Base-by-base conservation (phyloP, 345 rosid genomes). In the Trapa bicornis region DNA sequence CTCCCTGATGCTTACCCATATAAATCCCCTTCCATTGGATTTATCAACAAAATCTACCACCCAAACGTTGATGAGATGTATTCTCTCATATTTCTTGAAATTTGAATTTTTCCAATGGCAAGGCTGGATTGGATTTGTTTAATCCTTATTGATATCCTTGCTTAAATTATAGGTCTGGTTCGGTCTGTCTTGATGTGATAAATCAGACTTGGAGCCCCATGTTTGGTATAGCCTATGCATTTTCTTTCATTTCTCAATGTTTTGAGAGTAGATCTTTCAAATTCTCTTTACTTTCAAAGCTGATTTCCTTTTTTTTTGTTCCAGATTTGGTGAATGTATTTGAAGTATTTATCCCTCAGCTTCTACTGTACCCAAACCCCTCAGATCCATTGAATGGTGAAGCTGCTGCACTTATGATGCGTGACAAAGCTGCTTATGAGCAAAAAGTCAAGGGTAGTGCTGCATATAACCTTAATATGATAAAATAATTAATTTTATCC, bases 1-100 rank as follows among this genome's bases (percentile, higher is more conserved):
- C 86, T 95, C 36, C 98, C 99, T 13, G 97, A 91, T 84, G 97
- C 97, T 80, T 95, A 95, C 85, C 99, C 99, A 37, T 91, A 91
- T 63, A 89, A 91, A 83, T 91, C 99, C 73, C 99, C 99, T 42
- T 95, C 99, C 33, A 79, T 95, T 71, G 96, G 96, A 66, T 95
- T 95, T 82, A 75, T 89, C 56, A 91, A 91, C 77, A 95, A 89
- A 77, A 91, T 95, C 60, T 91, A 91, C 79, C 99, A 95, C 76
- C 99, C 99, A 3, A 95, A 95, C 76, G 96, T 95, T 45, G 99
- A 95, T 84, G 99, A 95, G 79, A 83, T 87, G 97, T 91, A 76
- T 41, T 4, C 7, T 41, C 43, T 41, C 7, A 8, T 41, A 36
- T 50, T 43, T 66, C 42, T 64, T 38, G 47, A 54, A 70, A 14